Conservation (phyloP, 345 rosid species). For the Populus deltoides region DNA sequence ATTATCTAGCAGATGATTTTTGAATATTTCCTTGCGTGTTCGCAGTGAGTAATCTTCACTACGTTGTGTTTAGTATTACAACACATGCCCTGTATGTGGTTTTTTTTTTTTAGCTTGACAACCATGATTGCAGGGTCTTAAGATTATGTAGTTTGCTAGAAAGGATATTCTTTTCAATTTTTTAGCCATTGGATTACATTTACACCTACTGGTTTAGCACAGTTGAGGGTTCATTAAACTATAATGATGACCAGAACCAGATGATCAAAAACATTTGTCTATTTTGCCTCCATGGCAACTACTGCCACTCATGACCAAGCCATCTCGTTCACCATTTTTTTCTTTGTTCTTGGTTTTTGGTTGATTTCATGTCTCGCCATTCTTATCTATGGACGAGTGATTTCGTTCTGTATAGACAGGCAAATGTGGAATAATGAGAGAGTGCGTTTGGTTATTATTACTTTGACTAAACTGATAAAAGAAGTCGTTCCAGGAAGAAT, state of each 20-base stretch:
- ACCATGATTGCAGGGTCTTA: neutral
- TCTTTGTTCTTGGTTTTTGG: too few species aligned
- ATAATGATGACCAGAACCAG: neutral
- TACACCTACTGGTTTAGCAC: neutral
- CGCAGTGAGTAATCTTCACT: neutral
- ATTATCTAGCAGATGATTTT: neutral
- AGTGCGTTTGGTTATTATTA: too few species aligned
- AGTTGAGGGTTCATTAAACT: neutral
- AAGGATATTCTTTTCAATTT: neutral
- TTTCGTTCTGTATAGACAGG: too few species aligned
- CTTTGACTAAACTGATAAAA: too few species aligned
- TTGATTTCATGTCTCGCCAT: too few species aligned
- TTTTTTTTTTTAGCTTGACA: neutral
- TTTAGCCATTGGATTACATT: neutral
- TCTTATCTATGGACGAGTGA: too few species aligned
- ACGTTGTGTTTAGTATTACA: neutral
- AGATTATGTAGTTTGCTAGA: neutral
- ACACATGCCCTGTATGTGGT: neutral
- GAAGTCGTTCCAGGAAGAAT: too few species aligned
- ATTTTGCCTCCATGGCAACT: neutral
- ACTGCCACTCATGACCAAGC: too few species aligned
- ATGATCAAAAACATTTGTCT: neutral
- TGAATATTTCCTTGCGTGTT: neutral
- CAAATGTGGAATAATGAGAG: too few species aligned
- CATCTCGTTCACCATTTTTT: too few species aligned